Evolutionary conservation across 176 grass and related monocot species (phyloP).

Genomic region (Zea mays): Zm-B73-REFERENCE-NAM-5.0 NC_050097.1:212788001-212788500

Average conservation of each 20-base stretch:
- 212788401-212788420: neutral
- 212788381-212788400: slow-evolving; percentile 12
- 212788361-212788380: slow-evolving; percentile 5
- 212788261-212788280: neutral
- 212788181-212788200: neutral
- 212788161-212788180: neutral
- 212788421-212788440: neutral
- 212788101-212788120: slow-evolving; percentile 20
- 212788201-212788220: slow-evolving; percentile 31
- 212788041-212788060: too few species aligned
- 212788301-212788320: neutral
- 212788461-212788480: neutral
- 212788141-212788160: too few species aligned
- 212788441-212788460: neutral
- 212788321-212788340: too few species aligned
- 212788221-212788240: neutral
- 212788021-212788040: too few species aligned
- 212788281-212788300: neutral
- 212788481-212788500: neutral
- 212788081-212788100: too few species aligned
- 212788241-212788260: too few species aligned
- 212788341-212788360: too few species aligned
- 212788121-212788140: neutral
- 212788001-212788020: too few species aligned
- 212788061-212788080: too few species aligned